These are phyloP conservation scores for Camellia sinensis DNA, from an alignment of 148 eudicot species.

Conservation along the genomic window DNA sequence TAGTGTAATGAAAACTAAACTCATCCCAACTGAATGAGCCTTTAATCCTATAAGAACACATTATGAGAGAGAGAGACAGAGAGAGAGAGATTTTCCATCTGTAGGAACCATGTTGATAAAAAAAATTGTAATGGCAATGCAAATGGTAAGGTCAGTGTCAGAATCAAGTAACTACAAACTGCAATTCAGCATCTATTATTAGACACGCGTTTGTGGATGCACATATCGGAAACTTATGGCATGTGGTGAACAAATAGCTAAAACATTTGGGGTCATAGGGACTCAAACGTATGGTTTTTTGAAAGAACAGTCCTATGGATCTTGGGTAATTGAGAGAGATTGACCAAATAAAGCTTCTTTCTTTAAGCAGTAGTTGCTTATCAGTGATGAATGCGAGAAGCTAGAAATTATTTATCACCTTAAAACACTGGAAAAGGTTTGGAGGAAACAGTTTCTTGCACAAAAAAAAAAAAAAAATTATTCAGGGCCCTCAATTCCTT, in stretches of 20 bases:
- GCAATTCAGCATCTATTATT: background rate
- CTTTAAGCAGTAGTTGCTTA: background rate
- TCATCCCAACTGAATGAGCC: background rate
- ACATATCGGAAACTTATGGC: background rate
- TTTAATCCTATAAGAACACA: background rate
- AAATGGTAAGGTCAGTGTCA: no score
- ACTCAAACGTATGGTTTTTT: no score
- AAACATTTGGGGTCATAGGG: no score
- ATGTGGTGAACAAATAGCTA: background rate
- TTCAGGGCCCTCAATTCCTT: background rate
- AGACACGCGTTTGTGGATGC: background rate
- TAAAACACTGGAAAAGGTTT: background rate
- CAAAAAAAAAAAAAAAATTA: no score
- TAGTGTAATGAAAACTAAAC: background rate
- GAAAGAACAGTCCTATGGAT: background rate
- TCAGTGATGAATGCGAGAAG: background rate
- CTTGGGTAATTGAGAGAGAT: background rate
- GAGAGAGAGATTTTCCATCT: background rate
- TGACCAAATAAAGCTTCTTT: background rate
- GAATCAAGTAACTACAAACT: background rate
- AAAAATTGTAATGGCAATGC: background rate
- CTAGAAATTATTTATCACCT: background rate
- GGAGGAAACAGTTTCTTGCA: background rate
- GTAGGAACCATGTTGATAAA: background rate
- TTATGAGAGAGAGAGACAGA: background rate